phyloP scores from a whole-genome alignment of 2,329 filamentous ascomycete genomes.

The Trichoderma simmonsii region DNA sequence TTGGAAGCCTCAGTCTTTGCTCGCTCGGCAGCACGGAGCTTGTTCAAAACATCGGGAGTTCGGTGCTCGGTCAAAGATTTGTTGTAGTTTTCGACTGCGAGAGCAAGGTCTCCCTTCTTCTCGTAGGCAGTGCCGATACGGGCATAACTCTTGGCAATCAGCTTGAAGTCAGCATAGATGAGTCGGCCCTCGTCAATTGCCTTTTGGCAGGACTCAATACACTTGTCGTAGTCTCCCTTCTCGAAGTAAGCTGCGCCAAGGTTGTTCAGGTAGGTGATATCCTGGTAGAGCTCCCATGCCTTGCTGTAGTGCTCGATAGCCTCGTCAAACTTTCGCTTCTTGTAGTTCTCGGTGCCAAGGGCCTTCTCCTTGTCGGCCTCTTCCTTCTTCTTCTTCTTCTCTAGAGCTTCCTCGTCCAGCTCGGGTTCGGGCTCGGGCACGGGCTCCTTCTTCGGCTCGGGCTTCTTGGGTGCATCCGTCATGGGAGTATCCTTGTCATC shows the following conservation, averaged over 20 bases:
- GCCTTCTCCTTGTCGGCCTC: constrained; percentile 94
- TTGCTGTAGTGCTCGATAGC: constrained; percentile 93
- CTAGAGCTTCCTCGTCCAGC: constrained; percentile 77
- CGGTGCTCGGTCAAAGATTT: constrained; percentile 95
- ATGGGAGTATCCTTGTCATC: constrained; percentile 73
- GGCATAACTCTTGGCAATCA: constrained; percentile 96
- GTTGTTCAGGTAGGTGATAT: constrained; percentile 98
- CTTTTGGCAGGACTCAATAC: constrained; percentile 81
- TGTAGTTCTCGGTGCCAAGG: constrained; percentile 90
- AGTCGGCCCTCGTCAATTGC: constrained; percentile 87
- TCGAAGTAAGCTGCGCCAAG: constrained; percentile 91
- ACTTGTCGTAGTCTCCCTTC: constrained; percentile 88
- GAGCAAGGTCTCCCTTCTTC: constrained; percentile 74
- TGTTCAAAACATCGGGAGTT: constrained; percentile 87
- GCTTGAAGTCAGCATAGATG: constrained; percentile 94
- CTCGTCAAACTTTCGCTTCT: constrained; percentile 95
- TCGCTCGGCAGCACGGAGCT: constrained; percentile 89
- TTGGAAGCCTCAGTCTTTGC: constrained; percentile 73
- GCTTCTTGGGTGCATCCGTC: constrained; percentile 59
- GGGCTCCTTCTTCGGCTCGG: constrained; percentile 51
- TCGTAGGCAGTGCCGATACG: constrained; percentile 94
- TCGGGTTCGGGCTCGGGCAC: constrained; percentile 61
- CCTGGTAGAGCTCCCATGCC: constrained; percentile 92
- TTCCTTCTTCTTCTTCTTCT: constrained; percentile 86
- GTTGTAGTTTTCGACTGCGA: constrained; percentile 87